Conservation (phyloP, 2,329 filamentous ascomycete genomes). For the Fusarium euwallaceae region DNA sequence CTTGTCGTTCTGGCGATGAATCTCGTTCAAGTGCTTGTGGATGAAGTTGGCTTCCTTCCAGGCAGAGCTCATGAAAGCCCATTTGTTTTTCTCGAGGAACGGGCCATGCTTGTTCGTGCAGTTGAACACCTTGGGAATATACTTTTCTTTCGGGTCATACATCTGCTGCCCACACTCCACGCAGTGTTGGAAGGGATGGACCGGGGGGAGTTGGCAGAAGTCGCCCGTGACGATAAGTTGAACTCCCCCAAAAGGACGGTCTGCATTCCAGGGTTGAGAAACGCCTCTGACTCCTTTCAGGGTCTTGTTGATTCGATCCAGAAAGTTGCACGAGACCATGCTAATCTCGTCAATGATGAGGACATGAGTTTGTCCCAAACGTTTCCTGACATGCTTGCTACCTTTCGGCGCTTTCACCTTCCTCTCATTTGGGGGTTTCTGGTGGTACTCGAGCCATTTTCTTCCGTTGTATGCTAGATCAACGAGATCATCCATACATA, state of each 20-base stretch:
- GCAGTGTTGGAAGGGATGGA: conserved; percentile 63
- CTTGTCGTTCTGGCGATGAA: conserved; percentile 69
- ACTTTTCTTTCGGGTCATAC: background rate
- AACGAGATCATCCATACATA: background rate
- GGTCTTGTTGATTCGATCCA: conserved; percentile 39
- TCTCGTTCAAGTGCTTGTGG: conserved; percentile 64
- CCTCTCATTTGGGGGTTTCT: background rate
- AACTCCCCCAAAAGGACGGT: conserved; percentile 40
- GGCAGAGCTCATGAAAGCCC: conserved; percentile 69
- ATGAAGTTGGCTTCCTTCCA: conserved; percentile 69
- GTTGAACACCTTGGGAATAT: conserved; percentile 25
- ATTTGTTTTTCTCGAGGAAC: conserved; percentile 66
- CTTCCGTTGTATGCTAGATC: background rate
- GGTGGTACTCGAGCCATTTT: background rate
- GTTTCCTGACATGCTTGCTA: conserved; percentile 34
- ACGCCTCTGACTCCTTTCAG: conserved; percentile 49
- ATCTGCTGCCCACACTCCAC: conserved; percentile 26
- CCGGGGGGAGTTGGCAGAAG: conserved; percentile 71
- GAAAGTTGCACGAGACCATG: conserved; percentile 68
- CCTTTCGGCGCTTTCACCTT: background rate
- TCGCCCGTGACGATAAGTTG: conserved; percentile 55
- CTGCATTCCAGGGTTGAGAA: background rate
- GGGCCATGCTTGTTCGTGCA: conserved; percentile 51
- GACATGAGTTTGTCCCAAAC: conserved; percentile 63
- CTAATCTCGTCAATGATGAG: conserved; percentile 77